Conservation (phyloP, 2,329 filamentous ascomycete species). For the Bipolaris gigantea region DNA sequence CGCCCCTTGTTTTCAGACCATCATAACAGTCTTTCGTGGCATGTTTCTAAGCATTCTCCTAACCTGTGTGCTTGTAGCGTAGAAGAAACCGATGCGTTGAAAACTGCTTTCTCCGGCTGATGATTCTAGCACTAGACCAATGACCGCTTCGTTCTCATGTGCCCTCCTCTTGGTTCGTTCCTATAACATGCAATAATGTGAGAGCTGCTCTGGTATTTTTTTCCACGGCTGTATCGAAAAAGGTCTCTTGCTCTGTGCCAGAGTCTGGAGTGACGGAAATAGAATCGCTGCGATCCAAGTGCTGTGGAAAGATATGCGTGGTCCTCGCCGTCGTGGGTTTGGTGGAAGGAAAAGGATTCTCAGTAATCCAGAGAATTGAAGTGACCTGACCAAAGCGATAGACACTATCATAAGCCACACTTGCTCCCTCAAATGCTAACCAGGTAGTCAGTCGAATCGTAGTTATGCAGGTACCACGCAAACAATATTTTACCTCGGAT, state of each 20-base stretch:
- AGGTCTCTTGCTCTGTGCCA: background rate
- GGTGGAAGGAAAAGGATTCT: background rate
- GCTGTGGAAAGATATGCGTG: background rate
- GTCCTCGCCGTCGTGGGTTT: background rate
- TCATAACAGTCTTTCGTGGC: background rate
- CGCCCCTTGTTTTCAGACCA: background rate
- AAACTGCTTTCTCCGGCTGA: background rate
- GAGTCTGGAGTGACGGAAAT: background rate
- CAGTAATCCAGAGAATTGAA: background rate
- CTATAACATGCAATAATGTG: background rate
- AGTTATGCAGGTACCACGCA: conserved; percentile 3
- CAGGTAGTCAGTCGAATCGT: conserved; percentile 1
- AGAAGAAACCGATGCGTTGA: background rate
- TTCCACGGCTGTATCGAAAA: background rate
- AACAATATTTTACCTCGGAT: conserved; percentile 9
- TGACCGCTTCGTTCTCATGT: conserved; percentile 1
- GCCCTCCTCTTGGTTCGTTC: background rate
- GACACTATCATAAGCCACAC: background rate
- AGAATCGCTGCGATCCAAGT: background rate
- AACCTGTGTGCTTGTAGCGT: background rate
- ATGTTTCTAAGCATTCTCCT: conserved; percentile 6
- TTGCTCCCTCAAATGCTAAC: background rate
- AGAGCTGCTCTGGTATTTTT: background rate
- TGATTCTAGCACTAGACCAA: background rate
- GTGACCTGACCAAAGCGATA: conserved; percentile 1